Evolutionary conservation across 345 rosid species (phyloP), one percentile per base, ranked within the genome.

Genomic region (Tarenaya hassleriana): DNA sequence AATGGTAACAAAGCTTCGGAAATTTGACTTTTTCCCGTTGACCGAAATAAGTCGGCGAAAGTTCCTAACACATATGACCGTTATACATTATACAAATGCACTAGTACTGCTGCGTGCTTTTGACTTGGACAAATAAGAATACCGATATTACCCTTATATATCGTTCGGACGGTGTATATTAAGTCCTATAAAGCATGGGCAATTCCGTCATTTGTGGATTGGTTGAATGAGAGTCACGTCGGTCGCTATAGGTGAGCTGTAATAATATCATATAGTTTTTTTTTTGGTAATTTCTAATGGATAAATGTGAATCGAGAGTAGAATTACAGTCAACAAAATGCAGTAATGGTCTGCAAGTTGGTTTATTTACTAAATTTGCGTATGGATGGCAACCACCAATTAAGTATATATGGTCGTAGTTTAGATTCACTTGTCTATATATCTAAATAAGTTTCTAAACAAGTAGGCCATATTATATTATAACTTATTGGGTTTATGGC

Each of bases 41-140:
- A 65, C 47, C 60, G 32, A 46, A 46, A 45, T 10, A 65, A 65
- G 60, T 64, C 63, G 69, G 37, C 59, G 29, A 64, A 57, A 57
- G 9, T 64, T 58, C 52, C 45, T 52, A 58, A 52, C 38, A 55
- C 29, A 27, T 39, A 47, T 45, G 9, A 3, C n/a, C n/a, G n/a
- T n/a, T n/a, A n/a, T n/a, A n/a, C n/a, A n/a, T n/a, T n/a, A n/a
- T n/a, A n/a, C n/a, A n/a, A n/a, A n/a, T n/a, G n/a, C n/a, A n/a
- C n/a, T n/a, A 59, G 65, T 45, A 58, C 52, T 49, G 69, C 46
- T n/a, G n/a, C n/a, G n/a, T n/a, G 45, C 58, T 54, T 52, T 47
- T 66, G 70, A 58, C 64, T 66, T 56, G 2, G 10, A 7, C n/a
- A 13, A 12, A 33, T 52, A 60, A 52, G 55, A 52, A 16, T 53